phyloP scores from a whole-genome alignment of 2,329 filamentous ascomycete genomes.

The Fusarium sp. region DNA sequence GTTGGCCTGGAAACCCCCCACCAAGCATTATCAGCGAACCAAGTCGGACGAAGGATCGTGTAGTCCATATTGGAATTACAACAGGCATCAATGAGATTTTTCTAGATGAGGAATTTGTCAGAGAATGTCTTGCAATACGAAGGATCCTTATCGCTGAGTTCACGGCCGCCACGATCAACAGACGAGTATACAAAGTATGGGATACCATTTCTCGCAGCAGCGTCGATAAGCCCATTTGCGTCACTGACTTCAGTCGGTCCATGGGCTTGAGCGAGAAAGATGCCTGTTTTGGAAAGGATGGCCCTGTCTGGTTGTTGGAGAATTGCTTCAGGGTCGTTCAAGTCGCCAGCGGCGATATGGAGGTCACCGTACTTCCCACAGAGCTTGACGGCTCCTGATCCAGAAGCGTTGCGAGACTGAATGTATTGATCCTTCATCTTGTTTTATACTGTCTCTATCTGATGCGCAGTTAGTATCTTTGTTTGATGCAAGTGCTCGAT shows the following conservation, averaged over 20 bases:
- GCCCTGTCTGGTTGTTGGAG: conserved; percentile 48
- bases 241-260: conserved; percentile 54
- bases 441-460: conserved; percentile 2
- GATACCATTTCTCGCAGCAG: conserved; percentile 58
- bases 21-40: conserved; percentile 41
- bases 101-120: conserved; percentile 67
- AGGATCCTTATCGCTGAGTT: conserved; percentile 56
- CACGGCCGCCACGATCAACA: conserved; percentile 70
- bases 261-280: conserved; percentile 44
- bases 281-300: conserved; percentile 19
- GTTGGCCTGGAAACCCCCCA: conserved; percentile 40
- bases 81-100: conserved; percentile 58
- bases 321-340: conserved; percentile 58
- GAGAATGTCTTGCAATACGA: conserved; percentile 45
- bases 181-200: conserved; percentile 69
- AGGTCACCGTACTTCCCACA: conserved; percentile 52
- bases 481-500: background rate
- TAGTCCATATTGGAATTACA: conserved; percentile 35
- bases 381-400: conserved; percentile 52
- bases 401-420: conserved; percentile 49
- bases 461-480: too few relatives aligned
- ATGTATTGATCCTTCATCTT: background rate
- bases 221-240: conserved; percentile 63
- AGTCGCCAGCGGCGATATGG: conserved; percentile 63
- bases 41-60: conserved; percentile 43